Evolutionary conservation across 2,329 filamentous ascomycete genomes (phyloP), one percentile per base, ranked within the genome.

Genomic region (Sclerotinia subarctica): DNA sequence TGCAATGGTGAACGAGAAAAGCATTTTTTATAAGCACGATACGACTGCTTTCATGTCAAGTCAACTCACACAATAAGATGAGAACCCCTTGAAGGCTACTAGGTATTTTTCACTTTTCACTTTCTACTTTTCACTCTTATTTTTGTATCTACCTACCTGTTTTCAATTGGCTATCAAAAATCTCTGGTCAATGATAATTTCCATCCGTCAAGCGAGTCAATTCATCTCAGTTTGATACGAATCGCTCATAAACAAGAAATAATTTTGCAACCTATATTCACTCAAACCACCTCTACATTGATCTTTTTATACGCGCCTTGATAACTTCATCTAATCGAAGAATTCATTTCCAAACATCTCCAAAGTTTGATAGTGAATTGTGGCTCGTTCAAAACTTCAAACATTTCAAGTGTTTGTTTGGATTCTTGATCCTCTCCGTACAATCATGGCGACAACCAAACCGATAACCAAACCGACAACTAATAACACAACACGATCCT

Each of bases 381-480:
- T 59, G 17, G 6, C 44, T 47, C 29, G 38, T 24, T 56, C 17
- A 21, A 56, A 44, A 35, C 26, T 38, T 29, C 32, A 57, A 46
- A 26, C n/a, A 21, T 58, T 15, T 51, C n/a, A 42, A 59, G 64
- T 51, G 53, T 51, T 58, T 59, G 44, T 47, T 47, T 38, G 7
- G 21, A 38, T 24, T 64, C 46, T 64, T 64, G 52, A 35, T 57
- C 26, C 38, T 57, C 63, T 19, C 19, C 19, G 35, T 3, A 13
- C 24, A 59, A 58, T 59, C 64, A 66, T 65, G 63, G 63, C 63
- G 42, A 44, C 51, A 38, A n/a, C 53, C 21, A 66, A 19, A 10
- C 17, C 63, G 42, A 44, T 38, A 38, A n/a, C 53, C 21, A 66
- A 19, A 10, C 17, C 26, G 7, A 66, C 38, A 26, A 49, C 60